These are phyloP conservation scores for Globisporangium radiosum DNA, from an alignment of 352 stramenopile species.

Conservation along the genomic window DNA sequence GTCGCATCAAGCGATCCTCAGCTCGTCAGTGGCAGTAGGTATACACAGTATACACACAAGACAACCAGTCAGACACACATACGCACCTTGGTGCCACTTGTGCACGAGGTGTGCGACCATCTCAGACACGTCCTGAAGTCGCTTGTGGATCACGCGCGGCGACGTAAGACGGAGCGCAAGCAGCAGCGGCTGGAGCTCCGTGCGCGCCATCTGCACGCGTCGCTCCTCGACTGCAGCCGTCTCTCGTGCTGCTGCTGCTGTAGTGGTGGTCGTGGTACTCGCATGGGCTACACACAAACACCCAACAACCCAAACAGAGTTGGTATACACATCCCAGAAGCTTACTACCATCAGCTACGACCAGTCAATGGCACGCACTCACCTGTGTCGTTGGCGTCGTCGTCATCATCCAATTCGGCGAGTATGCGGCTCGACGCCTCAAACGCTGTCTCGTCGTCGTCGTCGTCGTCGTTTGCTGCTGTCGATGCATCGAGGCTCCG, in stretches of 20 bases:
- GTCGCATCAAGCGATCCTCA: neutral
- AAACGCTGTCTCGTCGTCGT: constrained; percentile 11
- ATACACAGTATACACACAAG: neutral
- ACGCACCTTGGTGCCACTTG: constrained; percentile 65
- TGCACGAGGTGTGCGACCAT: constrained; percentile 57
- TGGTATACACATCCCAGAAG: no score
- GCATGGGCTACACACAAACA: no score
- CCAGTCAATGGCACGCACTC: neutral
- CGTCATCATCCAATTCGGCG: constrained; percentile 6
- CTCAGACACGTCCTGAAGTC: constrained; percentile 68
- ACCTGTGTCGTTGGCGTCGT: constrained; percentile 5
- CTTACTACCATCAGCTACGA: no score
- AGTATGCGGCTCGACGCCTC: constrained; percentile 13
- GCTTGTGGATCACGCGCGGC: constrained; percentile 63
- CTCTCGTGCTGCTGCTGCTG: neutral
- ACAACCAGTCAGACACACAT: neutral
- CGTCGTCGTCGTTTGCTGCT: neutral
- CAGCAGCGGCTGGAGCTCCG: constrained; percentile 57
- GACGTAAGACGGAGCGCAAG: constrained; percentile 49
- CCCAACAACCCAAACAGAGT: no score
- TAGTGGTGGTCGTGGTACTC: no score
- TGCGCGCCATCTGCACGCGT: constrained; percentile 49
- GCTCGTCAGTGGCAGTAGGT: neutral
- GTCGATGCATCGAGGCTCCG: constrained; percentile 11
- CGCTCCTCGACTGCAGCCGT: constrained; percentile 53